Evolutionary conservation across 257 asterid species (phyloP), one percentile per base, ranked within the genome.

Genomic region (Verbena officinalis): DNA sequence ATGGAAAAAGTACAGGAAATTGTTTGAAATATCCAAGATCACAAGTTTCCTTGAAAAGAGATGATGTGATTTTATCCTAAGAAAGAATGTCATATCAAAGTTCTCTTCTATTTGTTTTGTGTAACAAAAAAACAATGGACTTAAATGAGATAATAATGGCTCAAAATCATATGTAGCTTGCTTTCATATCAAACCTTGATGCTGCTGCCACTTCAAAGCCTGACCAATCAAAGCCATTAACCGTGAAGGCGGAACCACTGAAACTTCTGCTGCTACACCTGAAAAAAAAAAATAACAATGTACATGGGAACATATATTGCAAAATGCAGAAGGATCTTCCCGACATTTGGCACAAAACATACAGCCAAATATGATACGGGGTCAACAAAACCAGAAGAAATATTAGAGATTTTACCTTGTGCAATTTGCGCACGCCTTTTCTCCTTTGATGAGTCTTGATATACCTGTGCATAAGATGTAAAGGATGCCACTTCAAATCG

Each of bases 181-280:
- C 36, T 60, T 65, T 51, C 14, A 52, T 23, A 67, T 45, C 33
- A 72, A 67, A 93, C 99, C 99, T 90, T 93, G 99, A 82, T 93
- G 97, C 77, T 93, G 99, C 83, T 93, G 99, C 99, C 99, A 93
- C 82, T 93, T 93, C 78, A 93, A 71, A 79, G 99, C 91, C 84
- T 93, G 99, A 70, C 97, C 96, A 79, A 93, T 93, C 75, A 93
- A 77, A 79, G 99, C 97, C 92, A 85, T 93, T 72, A 93, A 76
- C 40, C 99, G 82, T 36, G 99, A 90, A 69, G 99, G 97, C 65
- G 97, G 99, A 66, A 93, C 99, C 67, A 93, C 99, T n/a, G 99
- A 93, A 65, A 93, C 99, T 84, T 93, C 99, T n/a, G 84, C 81
- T 22, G 95, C 84, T 65, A 93, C 74, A 55, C 92, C 99, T 93